Conservation (phyloP, 169 alveolate genomes). For the Plasmodium ovale region DNA sequence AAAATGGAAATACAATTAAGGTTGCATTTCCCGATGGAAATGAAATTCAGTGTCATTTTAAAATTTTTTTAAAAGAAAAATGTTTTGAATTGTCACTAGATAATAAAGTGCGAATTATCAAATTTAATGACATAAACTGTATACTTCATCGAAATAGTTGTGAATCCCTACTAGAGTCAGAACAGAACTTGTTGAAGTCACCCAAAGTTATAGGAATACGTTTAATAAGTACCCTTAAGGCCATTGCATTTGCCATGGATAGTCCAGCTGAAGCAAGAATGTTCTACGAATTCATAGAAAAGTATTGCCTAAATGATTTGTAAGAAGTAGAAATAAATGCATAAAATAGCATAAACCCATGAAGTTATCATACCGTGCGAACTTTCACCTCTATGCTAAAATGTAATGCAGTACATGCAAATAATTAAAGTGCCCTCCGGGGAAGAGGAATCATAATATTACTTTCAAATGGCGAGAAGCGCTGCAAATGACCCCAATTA, state of each 20-base stretch:
- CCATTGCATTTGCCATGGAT: constrained; percentile 74
- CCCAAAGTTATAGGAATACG: constrained; percentile 74
- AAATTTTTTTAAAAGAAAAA: constrained; percentile 38
- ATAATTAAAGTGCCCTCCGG: no score
- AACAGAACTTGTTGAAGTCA: constrained; percentile 57
- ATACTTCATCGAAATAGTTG: constrained; percentile 70
- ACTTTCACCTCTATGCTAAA: no score
- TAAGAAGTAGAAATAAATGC: no score
- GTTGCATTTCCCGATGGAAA: constrained; percentile 78
- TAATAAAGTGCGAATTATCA: constrained; percentile 70
- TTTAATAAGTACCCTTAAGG: constrained; percentile 69
- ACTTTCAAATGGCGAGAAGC: no score
- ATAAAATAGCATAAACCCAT: no score
- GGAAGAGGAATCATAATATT: no score
- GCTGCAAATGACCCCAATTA: no score
- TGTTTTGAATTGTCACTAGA: constrained; percentile 67
- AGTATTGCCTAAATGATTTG: constrained; percentile 44
- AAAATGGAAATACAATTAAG: constrained; percentile 53
- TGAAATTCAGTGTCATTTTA: constrained; percentile 75
- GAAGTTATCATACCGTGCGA: no score
- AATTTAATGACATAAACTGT: constrained; percentile 72
- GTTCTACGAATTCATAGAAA: constrained; percentile 61
- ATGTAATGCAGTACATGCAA: no score
- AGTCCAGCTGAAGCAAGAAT: constrained; percentile 70
- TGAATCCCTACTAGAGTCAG: constrained; percentile 66